phyloP scores from a whole-genome alignment of 2,329 filamentous ascomycete genomes.

The Bretziella fagacearum region DNA sequence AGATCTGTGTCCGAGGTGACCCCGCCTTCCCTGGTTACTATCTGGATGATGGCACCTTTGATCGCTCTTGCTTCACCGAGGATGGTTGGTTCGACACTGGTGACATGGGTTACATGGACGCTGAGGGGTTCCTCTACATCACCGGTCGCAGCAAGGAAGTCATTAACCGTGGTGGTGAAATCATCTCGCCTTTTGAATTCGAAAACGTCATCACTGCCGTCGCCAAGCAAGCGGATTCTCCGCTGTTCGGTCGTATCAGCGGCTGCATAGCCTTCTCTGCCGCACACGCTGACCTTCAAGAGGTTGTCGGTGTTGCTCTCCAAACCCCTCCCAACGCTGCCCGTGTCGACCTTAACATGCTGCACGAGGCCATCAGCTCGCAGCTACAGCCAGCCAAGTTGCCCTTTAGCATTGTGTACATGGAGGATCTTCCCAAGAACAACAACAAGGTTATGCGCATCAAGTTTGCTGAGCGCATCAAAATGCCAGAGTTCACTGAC shows the following conservation, averaged over 20 bases:
- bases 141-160: constrained; percentile 39
- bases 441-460: constrained; percentile 43
- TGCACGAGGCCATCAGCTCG: constrained; percentile 30
- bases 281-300: constrained; percentile 35
- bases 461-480: constrained; percentile 31
- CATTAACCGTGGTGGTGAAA: constrained; percentile 39
- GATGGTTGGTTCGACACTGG: constrained; percentile 39
- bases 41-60: constrained; percentile 25
- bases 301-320: constrained; percentile 36
- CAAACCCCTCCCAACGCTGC: constrained; percentile 29
- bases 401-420: constrained; percentile 35
- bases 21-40: constrained; percentile 36
- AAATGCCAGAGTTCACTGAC: constrained; percentile 29
- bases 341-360: constrained; percentile 29
- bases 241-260: constrained; percentile 29
- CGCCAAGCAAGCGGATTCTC: constrained; percentile 25
- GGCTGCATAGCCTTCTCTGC: constrained; percentile 38
- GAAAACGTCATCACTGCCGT: constrained; percentile 37
- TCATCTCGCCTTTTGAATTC: constrained; percentile 43
- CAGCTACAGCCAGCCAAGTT: constrained; percentile 36
- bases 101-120: constrained; percentile 35
- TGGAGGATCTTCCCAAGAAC: constrained; percentile 36
- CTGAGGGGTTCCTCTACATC: constrained; percentile 34
- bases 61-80: constrained; percentile 29
- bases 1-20: constrained; percentile 34